Evolutionary conservation across 352 stramenopile genomes (phyloP).

Genomic region (Globisporangium splendens): DNA sequence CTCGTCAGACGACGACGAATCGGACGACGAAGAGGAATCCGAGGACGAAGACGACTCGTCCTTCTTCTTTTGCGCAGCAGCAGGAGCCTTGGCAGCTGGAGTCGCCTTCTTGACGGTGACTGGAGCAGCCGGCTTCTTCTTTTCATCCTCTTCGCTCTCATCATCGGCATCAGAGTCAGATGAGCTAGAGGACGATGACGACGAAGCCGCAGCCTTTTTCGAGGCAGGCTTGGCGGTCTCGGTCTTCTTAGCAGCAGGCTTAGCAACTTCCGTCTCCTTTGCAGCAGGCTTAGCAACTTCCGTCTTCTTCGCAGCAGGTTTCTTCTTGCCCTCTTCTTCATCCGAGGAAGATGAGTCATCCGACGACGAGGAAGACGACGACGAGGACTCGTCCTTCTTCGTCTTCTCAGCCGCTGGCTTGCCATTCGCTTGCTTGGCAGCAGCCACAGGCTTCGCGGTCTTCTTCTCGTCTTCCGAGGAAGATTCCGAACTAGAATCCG

Average conservation of each 20-base stretch:
- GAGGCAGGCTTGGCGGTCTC: constrained; percentile 14
- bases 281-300: not conserved
- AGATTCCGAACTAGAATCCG: constrained; percentile 22
- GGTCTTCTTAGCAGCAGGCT: constrained; percentile 18
- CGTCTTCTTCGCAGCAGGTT: constrained; percentile 9
- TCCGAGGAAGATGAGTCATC: constrained; percentile 29
- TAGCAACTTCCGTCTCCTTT: constrained; percentile 17
- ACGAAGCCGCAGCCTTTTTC: constrained; percentile 29
- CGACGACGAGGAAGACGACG: constrained; percentile 20
- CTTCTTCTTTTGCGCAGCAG: constrained; percentile 18
- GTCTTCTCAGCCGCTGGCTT: constrained; percentile 7
- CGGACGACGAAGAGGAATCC: constrained; percentile 31
- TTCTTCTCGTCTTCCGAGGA: constrained; percentile 27
- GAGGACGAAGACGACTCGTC: constrained; percentile 28
- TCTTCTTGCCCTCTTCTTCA: constrained; percentile 30
- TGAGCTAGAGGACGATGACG: constrained; percentile 15
- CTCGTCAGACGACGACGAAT: constrained; percentile 33
- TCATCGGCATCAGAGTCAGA: constrained; percentile 53
- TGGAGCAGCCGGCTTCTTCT: constrained; percentile 23
- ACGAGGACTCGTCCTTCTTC: constrained; percentile 29
- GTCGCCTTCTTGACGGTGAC: constrained; percentile 17
- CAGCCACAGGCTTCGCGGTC: constrained; percentile 11
- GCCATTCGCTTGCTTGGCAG: constrained; percentile 19
- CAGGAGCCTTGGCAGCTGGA: constrained; percentile 7
- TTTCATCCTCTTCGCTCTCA: constrained; percentile 38